phyloP scores from a whole-genome alignment of 2,329 filamentous ascomycete species.

The Penicillium corylophilum region DNA sequence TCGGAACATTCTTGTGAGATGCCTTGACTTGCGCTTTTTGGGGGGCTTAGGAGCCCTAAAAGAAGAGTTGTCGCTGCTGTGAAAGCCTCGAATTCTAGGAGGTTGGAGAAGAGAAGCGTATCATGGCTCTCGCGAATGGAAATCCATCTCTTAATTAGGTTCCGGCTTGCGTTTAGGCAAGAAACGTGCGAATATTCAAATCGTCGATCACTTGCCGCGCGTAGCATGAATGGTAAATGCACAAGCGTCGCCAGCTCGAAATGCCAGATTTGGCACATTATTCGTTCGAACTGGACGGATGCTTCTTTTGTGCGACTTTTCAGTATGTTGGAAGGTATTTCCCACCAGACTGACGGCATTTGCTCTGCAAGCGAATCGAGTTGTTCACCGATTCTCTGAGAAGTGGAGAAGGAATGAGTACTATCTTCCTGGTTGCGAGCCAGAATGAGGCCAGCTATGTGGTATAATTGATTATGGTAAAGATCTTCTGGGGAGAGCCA shows the following conservation, averaged over 20 bases:
- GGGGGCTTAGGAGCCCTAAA: too few relatives aligned
- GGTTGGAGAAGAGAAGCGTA: too few relatives aligned
- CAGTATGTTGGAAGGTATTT: conserved; percentile 1
- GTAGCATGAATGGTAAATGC: conserved; percentile 11
- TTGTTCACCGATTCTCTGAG: conserved; percentile 8
- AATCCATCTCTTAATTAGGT: too few relatives aligned
- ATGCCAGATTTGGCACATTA: conserved; percentile 10
- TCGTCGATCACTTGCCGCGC: conserved; percentile 4
- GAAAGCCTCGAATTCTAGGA: too few relatives aligned
- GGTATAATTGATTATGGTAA: conserved; percentile 7
- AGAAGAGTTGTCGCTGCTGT: too few relatives aligned
- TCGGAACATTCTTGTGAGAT: too few relatives aligned
- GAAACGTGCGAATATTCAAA: conserved; percentile 7
- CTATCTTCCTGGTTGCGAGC: conserved; percentile 8
- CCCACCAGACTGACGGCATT: conserved; percentile 7
- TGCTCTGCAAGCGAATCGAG: conserved; percentile 5
- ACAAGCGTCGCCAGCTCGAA: conserved; percentile 3
- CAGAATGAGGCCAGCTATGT: conserved; percentile 10
- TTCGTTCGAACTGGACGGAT: conserved; percentile 7
- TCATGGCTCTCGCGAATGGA: too few relatives aligned
- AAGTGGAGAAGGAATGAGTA: conserved; percentile 5
- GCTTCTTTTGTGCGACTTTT: conserved; percentile 5
- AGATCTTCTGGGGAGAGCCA: conserved; percentile 4
- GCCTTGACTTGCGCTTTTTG: too few relatives aligned
- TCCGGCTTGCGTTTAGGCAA: neutral